Conservation (phyloP, 306 rosid genomes). For the Inga oerstediana region DNA sequence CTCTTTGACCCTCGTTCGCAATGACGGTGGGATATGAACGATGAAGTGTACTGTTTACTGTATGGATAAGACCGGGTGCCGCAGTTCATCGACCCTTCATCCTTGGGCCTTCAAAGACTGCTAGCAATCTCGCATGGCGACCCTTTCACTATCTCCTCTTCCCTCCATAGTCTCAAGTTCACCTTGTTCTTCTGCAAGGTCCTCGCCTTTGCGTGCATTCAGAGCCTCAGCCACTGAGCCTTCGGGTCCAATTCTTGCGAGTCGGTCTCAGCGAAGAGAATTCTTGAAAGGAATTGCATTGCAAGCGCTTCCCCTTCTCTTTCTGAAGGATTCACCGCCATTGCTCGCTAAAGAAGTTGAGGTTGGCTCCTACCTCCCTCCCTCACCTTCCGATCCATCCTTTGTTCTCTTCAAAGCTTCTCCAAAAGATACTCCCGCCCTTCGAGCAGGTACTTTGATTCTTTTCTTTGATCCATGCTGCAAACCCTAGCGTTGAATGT, state of each 20-base stretch:
- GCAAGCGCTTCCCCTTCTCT: slow-evolving; percentile 57
- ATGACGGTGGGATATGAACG: neutral
- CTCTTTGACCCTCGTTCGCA: neutral
- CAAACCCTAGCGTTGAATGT: slow-evolving; percentile 2
- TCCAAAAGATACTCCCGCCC: slow-evolving; percentile 90
- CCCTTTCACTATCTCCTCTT: slow-evolving; percentile 25
- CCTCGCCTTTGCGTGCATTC: slow-evolving; percentile 26
- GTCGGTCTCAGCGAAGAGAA: slow-evolving; percentile 53
- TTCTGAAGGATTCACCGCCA: slow-evolving; percentile 36
- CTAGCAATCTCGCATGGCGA: slow-evolving; percentile 45
- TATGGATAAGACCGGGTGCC: slow-evolving; percentile 23
- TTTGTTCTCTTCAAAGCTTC: slow-evolving; percentile 90
- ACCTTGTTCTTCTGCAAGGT: slow-evolving; percentile 6
- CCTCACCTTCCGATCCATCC: slow-evolving; percentile 71
- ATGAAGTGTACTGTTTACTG: neutral
- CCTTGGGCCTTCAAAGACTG: neutral
- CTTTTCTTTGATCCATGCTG: neutral
- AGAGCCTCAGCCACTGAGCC: slow-evolving; percentile 35
- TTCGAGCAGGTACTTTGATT: slow-evolving; percentile 76
- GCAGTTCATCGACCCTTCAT: slow-evolving; percentile 1
- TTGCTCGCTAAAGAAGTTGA: slow-evolving; percentile 66
- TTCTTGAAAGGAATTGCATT: slow-evolving; percentile 58
- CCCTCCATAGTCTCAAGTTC: slow-evolving; percentile 32
- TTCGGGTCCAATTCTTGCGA: slow-evolving; percentile 22
- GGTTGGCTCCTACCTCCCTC: slow-evolving; percentile 85